These are phyloP conservation scores for Erysimum cheiranthoides DNA, from an alignment of 345 rosid species.

Conservation along the genomic window DNA sequence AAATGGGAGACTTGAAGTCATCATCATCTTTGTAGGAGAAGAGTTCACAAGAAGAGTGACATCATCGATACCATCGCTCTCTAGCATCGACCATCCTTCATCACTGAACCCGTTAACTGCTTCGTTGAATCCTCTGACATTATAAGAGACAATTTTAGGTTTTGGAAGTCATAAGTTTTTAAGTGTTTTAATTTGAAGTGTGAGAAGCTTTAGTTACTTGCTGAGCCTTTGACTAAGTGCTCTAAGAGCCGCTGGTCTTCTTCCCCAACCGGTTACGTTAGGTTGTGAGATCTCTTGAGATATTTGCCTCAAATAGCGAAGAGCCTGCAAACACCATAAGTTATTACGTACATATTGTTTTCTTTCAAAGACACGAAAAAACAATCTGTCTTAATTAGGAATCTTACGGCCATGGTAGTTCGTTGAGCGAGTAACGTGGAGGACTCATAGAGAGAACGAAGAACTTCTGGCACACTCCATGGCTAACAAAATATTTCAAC, in stretches of 20 bases:
- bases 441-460: slow-evolving; percentile 95
- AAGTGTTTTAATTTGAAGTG: slow-evolving; percentile 26
- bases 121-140: slow-evolving; percentile 89
- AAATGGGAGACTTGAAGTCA: slow-evolving; percentile 67
- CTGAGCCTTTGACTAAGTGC: slow-evolving; percentile 88
- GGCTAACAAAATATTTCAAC: slow-evolving; percentile 56
- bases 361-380: not conserved
- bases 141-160: slow-evolving; percentile 10
- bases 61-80: slow-evolving; percentile 93
- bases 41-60: slow-evolving; percentile 89
- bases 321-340: slow-evolving; percentile 57
- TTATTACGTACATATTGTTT: not conserved
- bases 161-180: not conserved
- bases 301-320: slow-evolving; percentile 90
- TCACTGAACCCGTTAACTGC: slow-evolving; percentile 93
- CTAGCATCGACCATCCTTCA: slow-evolving; percentile 95
- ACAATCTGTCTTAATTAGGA: not conserved
- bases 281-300: slow-evolving; percentile 95
- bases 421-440: slow-evolving; percentile 91
- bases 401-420: slow-evolving; percentile 92
- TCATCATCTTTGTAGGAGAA: slow-evolving; percentile 87
- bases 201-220: slow-evolving; percentile 54
- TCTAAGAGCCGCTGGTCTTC: slow-evolving; percentile 93
- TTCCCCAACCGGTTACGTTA: slow-evolving; percentile 82
- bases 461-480: slow-evolving; percentile 96